Evolutionary conservation across 805 yeast genomes (phyloP), one percentile per base, ranked within the genome.

Genomic region (Kodamaea restingae): DNA sequence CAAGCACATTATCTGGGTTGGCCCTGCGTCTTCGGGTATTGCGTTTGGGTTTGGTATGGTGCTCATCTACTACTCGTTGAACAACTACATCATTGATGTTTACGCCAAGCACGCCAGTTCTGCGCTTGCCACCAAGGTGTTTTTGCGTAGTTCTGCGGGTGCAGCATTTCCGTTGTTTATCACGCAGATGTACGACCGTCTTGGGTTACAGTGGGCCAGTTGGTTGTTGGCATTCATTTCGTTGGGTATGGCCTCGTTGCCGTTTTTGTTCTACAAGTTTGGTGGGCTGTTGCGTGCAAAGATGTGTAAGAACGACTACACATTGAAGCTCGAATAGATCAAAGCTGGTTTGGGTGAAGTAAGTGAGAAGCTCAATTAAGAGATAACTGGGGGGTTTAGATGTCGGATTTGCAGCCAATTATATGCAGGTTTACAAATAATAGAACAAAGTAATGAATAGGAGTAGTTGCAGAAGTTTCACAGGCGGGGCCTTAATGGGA

Each of bases 31-130:
- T 32, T 69, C 80, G 2, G 81, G 81, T 35, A 57, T 76, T 30
- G 78, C 79, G 0, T 76, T 76, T 51, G 81, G 81, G 25, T 76
- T 70, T 51, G 81, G 81, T 36, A 75, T 76, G 80, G 80, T 76
- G 38, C 63, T 76, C 48, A 71, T 76, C 45, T 76, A 76, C 58
- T 75, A 76, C 54, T 73, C 80, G 1, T 58, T 75, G 44, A 76
- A 84, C 65, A 84, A 84, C 64, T 87, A 90, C 55, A 90, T 88
- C 61, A 86, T 88, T 56, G 96, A 88, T 62, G 84, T 95, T 28
- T 88, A 88, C 62, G 83, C 87, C 38, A 78, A 82, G 54, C 82
- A 73, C 54, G 90, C 91, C 4, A 88, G 93, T 7, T 73, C 81
- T 43, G 93, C 93, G 0, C 69, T 84, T 49, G 91, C 91, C 11